phyloP scores from a whole-genome alignment of 1,284 basidiomycete species.

The Fomitiporia mediterranea region DNA sequence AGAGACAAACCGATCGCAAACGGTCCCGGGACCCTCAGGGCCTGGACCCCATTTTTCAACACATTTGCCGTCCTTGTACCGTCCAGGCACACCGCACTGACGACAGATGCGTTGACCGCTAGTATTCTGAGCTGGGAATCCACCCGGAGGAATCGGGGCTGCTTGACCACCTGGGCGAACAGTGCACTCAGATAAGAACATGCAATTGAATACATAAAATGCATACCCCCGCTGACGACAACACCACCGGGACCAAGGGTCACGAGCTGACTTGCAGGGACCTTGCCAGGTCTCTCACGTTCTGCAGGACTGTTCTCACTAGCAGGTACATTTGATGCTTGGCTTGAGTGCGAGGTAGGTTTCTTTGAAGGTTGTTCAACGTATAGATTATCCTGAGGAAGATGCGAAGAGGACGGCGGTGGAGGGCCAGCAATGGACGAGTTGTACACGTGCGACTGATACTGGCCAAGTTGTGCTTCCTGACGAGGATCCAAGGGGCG shows the following conservation, averaged over 20 bases:
- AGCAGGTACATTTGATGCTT: neutral
- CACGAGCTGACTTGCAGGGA: slow-evolving; percentile 17
- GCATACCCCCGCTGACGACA: slow-evolving; percentile 19
- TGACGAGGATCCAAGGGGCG: slow-evolving; percentile 29
- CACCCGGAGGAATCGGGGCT: slow-evolving; percentile 24
- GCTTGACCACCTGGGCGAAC: neutral
- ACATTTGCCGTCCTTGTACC: slow-evolving; percentile 81
- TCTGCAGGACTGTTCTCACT: neutral
- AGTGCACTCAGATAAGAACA: neutral
- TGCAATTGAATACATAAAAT: neutral
- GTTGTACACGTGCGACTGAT: slow-evolving; percentile 64
- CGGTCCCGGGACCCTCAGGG: slow-evolving; percentile 75
- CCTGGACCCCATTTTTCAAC: slow-evolving; percentile 86
- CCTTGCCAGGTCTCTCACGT: neutral
- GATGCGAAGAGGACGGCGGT: neutral
- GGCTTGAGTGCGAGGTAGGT: neutral
- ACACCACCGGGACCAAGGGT: slow-evolving; percentile 20
- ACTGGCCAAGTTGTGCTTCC: slow-evolving; percentile 37
- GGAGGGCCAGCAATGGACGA: slow-evolving; percentile 49
- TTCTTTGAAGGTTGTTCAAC: neutral
- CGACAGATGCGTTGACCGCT: slow-evolving; percentile 69
- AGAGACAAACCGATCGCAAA: slow-evolving; percentile 73
- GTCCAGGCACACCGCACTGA: slow-evolving; percentile 60
- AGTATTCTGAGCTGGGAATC: slow-evolving; percentile 53
- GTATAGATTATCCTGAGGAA: neutral